A percentile compares a stretch with the other conserved stretches of the same genome.
These are phyloP conservation scores for Metschnikowia santaceciliae DNA, from an alignment of 805 yeast genomes.

Conservation along the genomic window DNA sequence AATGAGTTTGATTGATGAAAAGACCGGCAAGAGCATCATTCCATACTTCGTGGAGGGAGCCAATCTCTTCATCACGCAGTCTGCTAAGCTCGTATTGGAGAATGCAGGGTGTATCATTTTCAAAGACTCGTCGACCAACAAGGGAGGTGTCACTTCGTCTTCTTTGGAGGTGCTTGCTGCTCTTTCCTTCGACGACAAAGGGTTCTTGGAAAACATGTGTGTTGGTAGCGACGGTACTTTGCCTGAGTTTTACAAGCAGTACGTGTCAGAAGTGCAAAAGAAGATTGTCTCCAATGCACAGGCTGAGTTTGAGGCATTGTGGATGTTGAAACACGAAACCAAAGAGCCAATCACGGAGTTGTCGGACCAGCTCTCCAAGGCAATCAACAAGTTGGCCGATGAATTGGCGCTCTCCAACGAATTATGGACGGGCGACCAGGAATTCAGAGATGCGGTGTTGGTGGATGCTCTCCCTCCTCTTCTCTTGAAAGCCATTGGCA, in stretches of 20 bases:
- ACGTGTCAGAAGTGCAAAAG: conserved; percentile 79
- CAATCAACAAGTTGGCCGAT: conserved; percentile 82
- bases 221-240: conserved; percentile 48
- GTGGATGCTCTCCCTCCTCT: conserved; percentile 73
- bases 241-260: conserved; percentile 76
- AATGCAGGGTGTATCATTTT: conserved; percentile 80
- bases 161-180: conserved; percentile 95
- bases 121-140: conserved; percentile 96
- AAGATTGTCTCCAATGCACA: conserved; percentile 75
- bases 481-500: conserved; percentile 62
- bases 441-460: conserved; percentile 74
- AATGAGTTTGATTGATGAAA: conserved; percentile 60
- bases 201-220: conserved; percentile 78
- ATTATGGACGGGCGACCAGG: conserved; percentile 77
- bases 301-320: conserved; percentile 79
- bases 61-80: conserved; percentile 89
- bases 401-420: conserved; percentile 78
- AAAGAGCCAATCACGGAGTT: conserved; percentile 62
- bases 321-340: conserved; percentile 67
- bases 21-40: conserved; percentile 70
- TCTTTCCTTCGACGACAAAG: conserved; percentile 80
- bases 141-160: conserved; percentile 98
- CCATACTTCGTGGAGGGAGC: conserved; percentile 98
- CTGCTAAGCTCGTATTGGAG: conserved; percentile 84
- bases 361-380: conserved; percentile 77